Conservation (phyloP, 352 stramenopile species). For the Phytophthora hibernalis region DNA sequence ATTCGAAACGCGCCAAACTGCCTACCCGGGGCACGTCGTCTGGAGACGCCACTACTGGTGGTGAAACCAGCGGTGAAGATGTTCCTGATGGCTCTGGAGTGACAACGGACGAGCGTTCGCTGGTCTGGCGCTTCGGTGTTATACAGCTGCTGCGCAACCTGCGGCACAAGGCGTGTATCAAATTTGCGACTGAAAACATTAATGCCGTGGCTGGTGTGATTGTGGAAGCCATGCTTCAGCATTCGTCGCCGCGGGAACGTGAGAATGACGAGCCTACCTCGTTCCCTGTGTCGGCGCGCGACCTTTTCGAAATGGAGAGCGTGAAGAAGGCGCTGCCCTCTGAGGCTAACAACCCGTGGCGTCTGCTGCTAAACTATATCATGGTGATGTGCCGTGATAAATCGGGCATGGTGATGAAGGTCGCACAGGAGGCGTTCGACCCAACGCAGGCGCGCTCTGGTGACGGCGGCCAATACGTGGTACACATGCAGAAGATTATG, state of each 20-base stretch:
- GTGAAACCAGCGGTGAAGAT: conserved; percentile 47
- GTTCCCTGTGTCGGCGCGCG: conserved; percentile 75
- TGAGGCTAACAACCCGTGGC: conserved; percentile 85
- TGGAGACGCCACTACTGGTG: conserved; percentile 24
- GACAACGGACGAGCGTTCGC: conserved; percentile 65
- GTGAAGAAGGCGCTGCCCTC: conserved; percentile 78
- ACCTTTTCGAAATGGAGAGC: conserved; percentile 73
- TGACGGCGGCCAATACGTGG: conserved; percentile 88
- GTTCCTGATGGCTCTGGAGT: conserved; percentile 21
- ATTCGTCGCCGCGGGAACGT: conserved; percentile 84
- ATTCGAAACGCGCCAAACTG: conserved; percentile 81
- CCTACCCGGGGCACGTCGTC: conserved; percentile 57
- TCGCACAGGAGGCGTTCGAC: conserved; percentile 75
- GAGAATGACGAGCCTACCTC: conserved; percentile 85
- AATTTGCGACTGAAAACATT: conserved; percentile 86
- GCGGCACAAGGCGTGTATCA: conserved; percentile 80
- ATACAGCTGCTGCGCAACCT: conserved; percentile 85
- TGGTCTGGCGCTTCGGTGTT: conserved; percentile 84
- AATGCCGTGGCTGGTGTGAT: conserved; percentile 85
- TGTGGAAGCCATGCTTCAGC: conserved; percentile 78
- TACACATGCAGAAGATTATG: conserved; percentile 92
- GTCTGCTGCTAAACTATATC: conserved; percentile 88
- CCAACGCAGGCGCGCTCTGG: conserved; percentile 58
- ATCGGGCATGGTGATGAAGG: conserved; percentile 90
- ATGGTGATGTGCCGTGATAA: conserved; percentile 91